Base-by-base conservation (phyloP, 1,284 basidiomycete species). In the Tremellales sp. region DNA sequence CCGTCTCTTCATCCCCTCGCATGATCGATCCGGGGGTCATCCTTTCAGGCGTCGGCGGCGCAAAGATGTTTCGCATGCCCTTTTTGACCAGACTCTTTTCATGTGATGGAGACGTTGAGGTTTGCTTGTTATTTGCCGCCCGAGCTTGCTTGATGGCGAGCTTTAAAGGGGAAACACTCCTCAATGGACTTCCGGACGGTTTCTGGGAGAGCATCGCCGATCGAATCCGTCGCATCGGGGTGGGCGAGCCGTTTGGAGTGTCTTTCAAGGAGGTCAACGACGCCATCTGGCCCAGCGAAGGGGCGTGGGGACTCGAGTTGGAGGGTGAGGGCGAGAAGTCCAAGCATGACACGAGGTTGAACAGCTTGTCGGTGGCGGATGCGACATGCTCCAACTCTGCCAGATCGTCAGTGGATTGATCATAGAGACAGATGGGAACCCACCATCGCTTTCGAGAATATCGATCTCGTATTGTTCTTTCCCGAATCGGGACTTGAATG, bases 1-100 rank as follows among this genome's bases (percentile, higher is more conserved):
- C 27, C 22, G 40, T 42, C 40, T 42, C 40, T 5, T 8, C 22
- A n/a, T n/a, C n/a, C n/a, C n/a, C n/a, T n/a, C n/a, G n/a, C n/a
- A n/a, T n/a, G n/a, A n/a, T n/a, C n/a, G n/a, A n/a, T n/a, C n/a
- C n/a, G n/a, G n/a, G n/a, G n/a, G n/a, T n/a, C n/a, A n/a, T n/a
- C n/a, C n/a, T n/a, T 19, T 42, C 40, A 14, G 27, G n/a, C 3
- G 63, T 60, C n/a, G 64, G 54, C 10, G 63, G 60, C 4, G 65
- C 60, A 31, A 70, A 64, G 19, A 65, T 53, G 46, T 65, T 65
- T 18, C 61, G 58, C 56, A 66, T 60, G 5, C 64, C 64, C 44
- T 58, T 55, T 19, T 57, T 49, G 5, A 70, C 61, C 44, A 68
- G 34, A 42, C 61, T 61, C 18, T 51, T 51, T 22, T 45, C n/a